Conservation (phyloP, 345 rosid species). For the Tarenaya hassleriana region DNA sequence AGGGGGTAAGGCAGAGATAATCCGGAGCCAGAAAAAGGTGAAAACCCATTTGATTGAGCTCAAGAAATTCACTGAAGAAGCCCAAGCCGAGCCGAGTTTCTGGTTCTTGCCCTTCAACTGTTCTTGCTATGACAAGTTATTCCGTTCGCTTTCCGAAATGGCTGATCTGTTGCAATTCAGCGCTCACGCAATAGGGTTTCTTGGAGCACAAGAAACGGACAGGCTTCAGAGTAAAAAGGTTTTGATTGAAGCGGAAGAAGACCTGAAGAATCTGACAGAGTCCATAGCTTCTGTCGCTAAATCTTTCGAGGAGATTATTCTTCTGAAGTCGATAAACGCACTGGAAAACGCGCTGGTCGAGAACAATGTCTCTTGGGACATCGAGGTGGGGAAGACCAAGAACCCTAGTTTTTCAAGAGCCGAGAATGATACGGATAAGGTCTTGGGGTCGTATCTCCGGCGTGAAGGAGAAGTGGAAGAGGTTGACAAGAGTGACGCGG, state of each 20-base stretch:
- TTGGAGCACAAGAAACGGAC: slow-evolving; percentile 38
- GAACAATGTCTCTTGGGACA: slow-evolving; percentile 33
- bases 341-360: slow-evolving; percentile 43
- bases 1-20: no score
- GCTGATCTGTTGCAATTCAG: slow-evolving; percentile 37
- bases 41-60: no score
- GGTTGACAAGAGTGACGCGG: slow-evolving; percentile 46
- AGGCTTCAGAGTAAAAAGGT: slow-evolving; percentile 30
- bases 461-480: slow-evolving; percentile 30
- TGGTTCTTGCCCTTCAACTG: neutral
- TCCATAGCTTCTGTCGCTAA: slow-evolving; percentile 36
- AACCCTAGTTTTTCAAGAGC: slow-evolving; percentile 21
- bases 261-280: slow-evolving; percentile 44
- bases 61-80: neutral
- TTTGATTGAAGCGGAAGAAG: slow-evolving; percentile 34
- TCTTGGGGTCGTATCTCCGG: slow-evolving; percentile 41
- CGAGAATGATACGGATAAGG: slow-evolving; percentile 30
- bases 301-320: slow-evolving; percentile 46
- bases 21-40: no score
- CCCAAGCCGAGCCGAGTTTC: neutral
- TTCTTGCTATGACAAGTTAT: neutral
- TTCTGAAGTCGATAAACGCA: slow-evolving; percentile 37
- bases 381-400: slow-evolving; percentile 50
- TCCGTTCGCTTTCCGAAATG: no score
- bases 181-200: slow-evolving; percentile 35